A percentile compares a stretch with the other conserved stretches of the same genome.
Conservation (phyloP, 2,329 filamentous ascomycete species). For the Dothiorella sarmentorum region DNA sequence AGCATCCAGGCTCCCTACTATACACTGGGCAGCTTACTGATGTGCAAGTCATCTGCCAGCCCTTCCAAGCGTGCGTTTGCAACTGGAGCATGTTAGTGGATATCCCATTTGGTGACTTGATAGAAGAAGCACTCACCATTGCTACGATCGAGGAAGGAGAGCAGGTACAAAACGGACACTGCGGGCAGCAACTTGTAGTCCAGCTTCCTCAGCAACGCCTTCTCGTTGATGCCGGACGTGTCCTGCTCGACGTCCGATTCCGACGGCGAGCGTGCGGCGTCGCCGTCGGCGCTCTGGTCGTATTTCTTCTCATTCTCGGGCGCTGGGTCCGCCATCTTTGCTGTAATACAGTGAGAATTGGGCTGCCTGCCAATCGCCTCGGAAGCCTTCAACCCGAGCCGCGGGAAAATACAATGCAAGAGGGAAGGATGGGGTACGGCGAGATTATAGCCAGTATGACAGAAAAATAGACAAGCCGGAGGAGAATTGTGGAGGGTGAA, state of each 20-base stretch:
- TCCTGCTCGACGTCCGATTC: conserved; percentile 5
- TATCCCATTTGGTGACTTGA: too few species aligned
- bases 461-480: conserved; percentile 1
- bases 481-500: not conserved
- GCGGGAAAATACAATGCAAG: not conserved
- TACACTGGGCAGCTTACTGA: conserved; percentile 26
- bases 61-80: conserved; percentile 47
- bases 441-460: not conserved
- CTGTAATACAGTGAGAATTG: not conserved
- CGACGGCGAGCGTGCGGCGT: not conserved
- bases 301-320: conserved; percentile 1
- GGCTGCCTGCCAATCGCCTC: not conserved
- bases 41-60: conserved; percentile 28
- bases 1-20: conserved; percentile 21
- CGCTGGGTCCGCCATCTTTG: not conserved
- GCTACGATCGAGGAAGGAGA: conserved; percentile 37
- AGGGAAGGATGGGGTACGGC: not conserved
- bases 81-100: conserved; percentile 24
- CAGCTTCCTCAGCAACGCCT: conserved; percentile 56
- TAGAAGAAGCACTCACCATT: too few species aligned
- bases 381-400: not conserved
- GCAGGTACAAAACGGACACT: conserved; percentile 41
- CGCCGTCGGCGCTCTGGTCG: not conserved
- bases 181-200: conserved; percentile 42
- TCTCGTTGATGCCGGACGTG: conserved; percentile 50